These are phyloP conservation scores for Dissophora globulifera DNA, from an alignment of 192 early-diverging fungal genomes.

Conservation along the genomic window DNA sequence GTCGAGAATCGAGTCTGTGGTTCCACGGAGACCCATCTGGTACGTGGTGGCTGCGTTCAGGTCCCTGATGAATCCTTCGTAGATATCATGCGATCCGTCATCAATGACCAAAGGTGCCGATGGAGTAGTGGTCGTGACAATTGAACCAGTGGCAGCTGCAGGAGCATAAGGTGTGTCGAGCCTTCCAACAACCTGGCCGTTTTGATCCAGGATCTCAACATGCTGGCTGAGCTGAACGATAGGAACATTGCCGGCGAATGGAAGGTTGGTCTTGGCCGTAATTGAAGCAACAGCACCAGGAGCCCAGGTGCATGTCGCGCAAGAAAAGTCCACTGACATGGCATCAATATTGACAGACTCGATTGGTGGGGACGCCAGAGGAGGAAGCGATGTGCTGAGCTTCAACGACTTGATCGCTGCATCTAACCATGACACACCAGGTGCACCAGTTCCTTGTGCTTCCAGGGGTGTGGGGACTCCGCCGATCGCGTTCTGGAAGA, in stretches of 20 bases:
- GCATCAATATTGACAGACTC: constrained; percentile 55
- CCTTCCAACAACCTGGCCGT: constrained; percentile 6
- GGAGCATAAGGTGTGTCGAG: constrained; percentile 13
- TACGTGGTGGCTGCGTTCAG: constrained; percentile 52
- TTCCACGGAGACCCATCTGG: constrained; percentile 55
- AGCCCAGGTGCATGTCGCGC: constrained; percentile 32
- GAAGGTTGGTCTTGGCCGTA: constrained; percentile 58
- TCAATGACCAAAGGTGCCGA: constrained; percentile 45
- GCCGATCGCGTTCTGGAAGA: too few relatives aligned
- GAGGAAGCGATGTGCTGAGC: constrained; percentile 32
- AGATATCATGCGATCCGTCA: constrained; percentile 42
- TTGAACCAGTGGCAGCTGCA: constrained; percentile 47
- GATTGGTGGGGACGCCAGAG: constrained; percentile 31
- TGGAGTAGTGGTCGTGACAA: constrained; percentile 48
- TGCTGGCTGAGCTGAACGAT: constrained; percentile 58
- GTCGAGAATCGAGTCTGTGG: constrained; percentile 50
- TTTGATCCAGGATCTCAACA: constrained; percentile 45
- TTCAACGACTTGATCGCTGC: too few relatives aligned
- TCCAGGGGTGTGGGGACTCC: too few relatives aligned
- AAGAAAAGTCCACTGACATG: constrained; percentile 58
- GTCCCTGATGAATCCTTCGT: constrained; percentile 55
- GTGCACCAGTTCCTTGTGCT: too few relatives aligned
- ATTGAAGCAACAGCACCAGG: constrained; percentile 54
- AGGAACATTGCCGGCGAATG: constrained; percentile 60
- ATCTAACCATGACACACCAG: constrained; percentile 39